Percentiles rank a stretch among this genome's conserved stretches.
Evolutionary conservation across 371 early-diverging fungal genomes (phyloP).

Genomic region (Fennellomyces sp.): DNA sequence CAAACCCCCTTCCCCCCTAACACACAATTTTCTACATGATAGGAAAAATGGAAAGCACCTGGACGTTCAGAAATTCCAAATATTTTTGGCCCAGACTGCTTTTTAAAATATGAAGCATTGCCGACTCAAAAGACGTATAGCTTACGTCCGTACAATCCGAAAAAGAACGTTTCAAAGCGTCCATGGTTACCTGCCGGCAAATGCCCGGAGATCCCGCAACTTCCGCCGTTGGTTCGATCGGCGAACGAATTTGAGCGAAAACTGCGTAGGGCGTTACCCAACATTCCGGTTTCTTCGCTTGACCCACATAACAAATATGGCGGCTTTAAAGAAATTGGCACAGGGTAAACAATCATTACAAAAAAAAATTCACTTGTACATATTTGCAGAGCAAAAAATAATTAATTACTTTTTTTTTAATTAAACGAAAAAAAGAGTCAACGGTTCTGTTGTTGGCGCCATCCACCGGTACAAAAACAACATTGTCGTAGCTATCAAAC

Average conservation of each 20-base stretch:
- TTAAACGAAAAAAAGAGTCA: too few species aligned
- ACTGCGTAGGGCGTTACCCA: constrained; percentile 41
- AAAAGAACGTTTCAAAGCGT: constrained; percentile 45
- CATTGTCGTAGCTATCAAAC: constrained; percentile 45
- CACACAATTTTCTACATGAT: not conserved
- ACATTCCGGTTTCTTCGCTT: constrained; percentile 31
- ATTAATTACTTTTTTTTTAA: too few species aligned
- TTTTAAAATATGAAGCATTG: constrained; percentile 37
- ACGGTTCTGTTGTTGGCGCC: constrained; percentile 48
- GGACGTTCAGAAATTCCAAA: constrained; percentile 53
- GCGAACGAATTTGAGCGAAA: constrained; percentile 45
- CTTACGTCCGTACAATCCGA: constrained; percentile 31
- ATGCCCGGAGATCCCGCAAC: constrained; percentile 41
- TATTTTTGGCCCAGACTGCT: constrained; percentile 45
- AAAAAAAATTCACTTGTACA: not conserved
- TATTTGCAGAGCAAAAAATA: too few species aligned
- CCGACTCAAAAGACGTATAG: constrained; percentile 25
- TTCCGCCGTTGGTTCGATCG: constrained; percentile 44
- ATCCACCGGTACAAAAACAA: constrained; percentile 33
- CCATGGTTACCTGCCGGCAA: constrained; percentile 46
- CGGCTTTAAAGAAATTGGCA: constrained; percentile 45
- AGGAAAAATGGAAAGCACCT: constrained; percentile 49
- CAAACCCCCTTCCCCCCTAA: not conserved
- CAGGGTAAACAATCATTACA: constrained; percentile 29
- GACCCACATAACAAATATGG: constrained; percentile 40